Conservation (phyloP, 2,329 filamentous ascomycete genomes). For the Allantophomopsis cytisporea region DNA sequence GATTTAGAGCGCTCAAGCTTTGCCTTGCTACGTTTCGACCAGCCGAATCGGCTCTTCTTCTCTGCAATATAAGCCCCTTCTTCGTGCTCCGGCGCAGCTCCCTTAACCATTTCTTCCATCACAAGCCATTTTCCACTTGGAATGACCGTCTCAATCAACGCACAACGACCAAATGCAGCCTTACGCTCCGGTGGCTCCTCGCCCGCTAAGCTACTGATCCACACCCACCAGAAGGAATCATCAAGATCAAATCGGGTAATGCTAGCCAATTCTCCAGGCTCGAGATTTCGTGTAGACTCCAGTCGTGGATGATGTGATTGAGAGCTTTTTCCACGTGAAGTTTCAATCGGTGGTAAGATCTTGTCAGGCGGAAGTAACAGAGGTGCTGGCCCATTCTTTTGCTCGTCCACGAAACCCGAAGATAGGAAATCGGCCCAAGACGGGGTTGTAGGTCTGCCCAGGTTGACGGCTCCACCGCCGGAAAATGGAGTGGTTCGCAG, state of each 20-base stretch:
- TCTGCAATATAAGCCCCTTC: slow-evolving; percentile 84
- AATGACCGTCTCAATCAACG: slow-evolving; percentile 80
- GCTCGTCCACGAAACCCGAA: slow-evolving; percentile 75
- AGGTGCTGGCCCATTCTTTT: slow-evolving; percentile 46
- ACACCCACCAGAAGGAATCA: slow-evolving; percentile 99
- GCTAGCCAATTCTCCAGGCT: slow-evolving; percentile 89
- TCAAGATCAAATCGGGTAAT: slow-evolving; percentile 79
- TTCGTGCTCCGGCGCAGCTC: slow-evolving; percentile 73
- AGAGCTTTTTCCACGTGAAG: slow-evolving; percentile 66
- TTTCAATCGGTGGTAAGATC: slow-evolving; percentile 71
- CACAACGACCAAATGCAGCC: slow-evolving; percentile 85
- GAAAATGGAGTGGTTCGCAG: slow-evolving; percentile 44
- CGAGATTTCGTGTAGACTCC: slow-evolving; percentile 55
- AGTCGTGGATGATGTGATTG: slow-evolving; percentile 68
- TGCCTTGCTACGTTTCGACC: slow-evolving; percentile 55
- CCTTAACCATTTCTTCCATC: slow-evolving; percentile 92
- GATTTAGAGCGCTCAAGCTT: slow-evolving; percentile 56
- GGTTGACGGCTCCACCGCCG: slow-evolving; percentile 48
- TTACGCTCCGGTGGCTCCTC: slow-evolving; percentile 82
- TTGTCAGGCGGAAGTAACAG: slow-evolving; percentile 85
- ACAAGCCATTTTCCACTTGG: slow-evolving; percentile 77
- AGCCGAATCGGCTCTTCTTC: slow-evolving; percentile 91
- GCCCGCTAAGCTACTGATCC: slow-evolving; percentile 90
- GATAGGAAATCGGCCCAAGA: slow-evolving; percentile 98
- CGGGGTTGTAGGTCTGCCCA: slow-evolving; percentile 79